These are phyloP conservation scores for Trichoderma hamatum DNA, from an alignment of 2,329 filamentous ascomycete genomes.

Conservation along the genomic window DNA sequence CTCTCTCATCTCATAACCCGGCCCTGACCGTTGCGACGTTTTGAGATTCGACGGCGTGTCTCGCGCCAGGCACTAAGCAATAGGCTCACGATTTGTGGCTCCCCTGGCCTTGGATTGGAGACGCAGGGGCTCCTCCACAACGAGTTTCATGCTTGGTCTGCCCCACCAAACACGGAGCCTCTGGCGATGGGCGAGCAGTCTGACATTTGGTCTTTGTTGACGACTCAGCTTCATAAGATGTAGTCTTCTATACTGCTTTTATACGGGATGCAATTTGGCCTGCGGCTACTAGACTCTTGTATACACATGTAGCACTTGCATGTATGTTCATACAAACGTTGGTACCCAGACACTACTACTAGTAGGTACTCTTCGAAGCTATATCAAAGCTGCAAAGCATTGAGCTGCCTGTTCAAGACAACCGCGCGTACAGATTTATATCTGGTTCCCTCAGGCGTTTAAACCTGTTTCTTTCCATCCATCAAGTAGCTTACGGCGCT, in stretches of 20 bases:
- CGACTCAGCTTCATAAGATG: not conserved
- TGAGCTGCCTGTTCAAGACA: not conserved
- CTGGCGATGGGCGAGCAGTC: not conserved
- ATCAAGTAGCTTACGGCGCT: not conserved
- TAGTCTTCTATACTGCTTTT: not conserved
- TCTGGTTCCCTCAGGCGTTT: not conserved
- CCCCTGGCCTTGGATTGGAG: not conserved
- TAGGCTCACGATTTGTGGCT: conserved; percentile 11
- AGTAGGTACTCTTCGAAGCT: not conserved
- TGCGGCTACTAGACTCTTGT: not conserved
- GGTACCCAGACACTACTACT: no score
- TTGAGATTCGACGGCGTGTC: conserved; percentile 27
- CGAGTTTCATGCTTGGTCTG: conserved; percentile 24
- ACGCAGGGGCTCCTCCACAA: conserved; percentile 27
- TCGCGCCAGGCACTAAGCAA: conserved; percentile 18
- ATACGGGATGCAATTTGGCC: not conserved
- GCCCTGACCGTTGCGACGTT: conserved; percentile 9
- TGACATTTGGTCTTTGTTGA: not conserved
- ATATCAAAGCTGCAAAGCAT: not conserved
- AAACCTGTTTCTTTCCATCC: not conserved
- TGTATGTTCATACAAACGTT: not conserved
- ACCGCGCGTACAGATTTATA: not conserved
- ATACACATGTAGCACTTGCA: no score
- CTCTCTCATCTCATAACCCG: not conserved
- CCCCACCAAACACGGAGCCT: conserved; percentile 21